These are phyloP conservation scores for Oehlia diaphana DNA, from an alignment of 192 early-diverging fungal genomes.

Conservation along the genomic window DNA sequence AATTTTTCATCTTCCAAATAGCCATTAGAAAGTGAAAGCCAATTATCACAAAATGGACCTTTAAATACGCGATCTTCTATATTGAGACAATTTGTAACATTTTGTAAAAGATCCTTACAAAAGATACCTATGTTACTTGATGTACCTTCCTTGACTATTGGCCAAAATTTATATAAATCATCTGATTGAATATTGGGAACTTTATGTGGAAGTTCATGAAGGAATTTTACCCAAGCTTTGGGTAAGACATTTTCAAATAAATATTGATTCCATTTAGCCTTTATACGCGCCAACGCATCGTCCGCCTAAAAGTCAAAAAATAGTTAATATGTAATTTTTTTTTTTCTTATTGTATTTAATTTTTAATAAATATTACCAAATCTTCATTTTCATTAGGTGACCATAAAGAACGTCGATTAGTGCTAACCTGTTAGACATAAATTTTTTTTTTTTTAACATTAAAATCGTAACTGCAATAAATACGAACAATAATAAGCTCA, in stretches of 20 bases:
- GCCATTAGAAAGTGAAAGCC: neutral
- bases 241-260: neutral
- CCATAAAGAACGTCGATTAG: neutral
- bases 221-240: neutral
- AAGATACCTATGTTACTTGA: neutral
- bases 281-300: neutral
- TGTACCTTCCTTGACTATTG: neutral
- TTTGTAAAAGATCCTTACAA: neutral
- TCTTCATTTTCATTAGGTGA: neutral
- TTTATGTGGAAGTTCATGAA: neutral
- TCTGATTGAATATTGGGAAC: neutral
- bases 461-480: neutral
- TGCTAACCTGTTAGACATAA: neutral
- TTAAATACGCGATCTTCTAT: neutral
- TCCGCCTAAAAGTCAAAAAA: neutral
- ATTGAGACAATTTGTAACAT: neutral
- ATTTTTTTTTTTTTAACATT: neutral
- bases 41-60: neutral
- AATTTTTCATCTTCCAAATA: neutral
- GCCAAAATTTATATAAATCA: slow-evolving; percentile 1
- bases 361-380: neutral
- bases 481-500: neutral
- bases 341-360: no score
- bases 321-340: neutral
- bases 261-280: neutral